Evolutionary conservation across 192 early-diverging fungal species (phyloP).

Genomic region (Backusella circina): DNA sequence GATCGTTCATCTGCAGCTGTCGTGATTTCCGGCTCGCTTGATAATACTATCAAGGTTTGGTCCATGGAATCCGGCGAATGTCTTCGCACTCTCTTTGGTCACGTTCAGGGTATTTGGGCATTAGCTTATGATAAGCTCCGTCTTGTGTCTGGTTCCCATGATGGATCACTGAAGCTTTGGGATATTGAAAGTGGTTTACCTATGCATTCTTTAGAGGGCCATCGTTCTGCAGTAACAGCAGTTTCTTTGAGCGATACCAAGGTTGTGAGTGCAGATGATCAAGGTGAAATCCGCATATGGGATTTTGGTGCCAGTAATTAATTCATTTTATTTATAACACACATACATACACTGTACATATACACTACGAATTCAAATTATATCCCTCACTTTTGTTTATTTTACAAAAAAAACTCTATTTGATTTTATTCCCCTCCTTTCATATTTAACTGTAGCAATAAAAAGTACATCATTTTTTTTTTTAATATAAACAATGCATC

Average conservation of each 20-base stretch:
- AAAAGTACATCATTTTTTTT: too few relatives aligned
- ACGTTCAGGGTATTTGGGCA: conserved; percentile 78
- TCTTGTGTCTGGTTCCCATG: conserved; percentile 61
- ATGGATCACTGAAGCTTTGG: conserved; percentile 70
- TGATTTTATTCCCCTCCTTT: background rate
- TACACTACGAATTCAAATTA: background rate
- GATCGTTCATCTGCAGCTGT: conserved; percentile 34
- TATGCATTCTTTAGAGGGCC: conserved; percentile 58
- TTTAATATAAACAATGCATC: background rate
- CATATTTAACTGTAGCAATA: background rate
- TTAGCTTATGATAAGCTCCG: conserved; percentile 77
- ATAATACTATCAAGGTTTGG: conserved; percentile 92
- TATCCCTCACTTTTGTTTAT: background rate
- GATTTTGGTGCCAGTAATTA: conserved; percentile 58
- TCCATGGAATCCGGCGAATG: conserved; percentile 76
- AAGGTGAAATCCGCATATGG: conserved; percentile 74
- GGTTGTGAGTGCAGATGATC: conserved; percentile 81
- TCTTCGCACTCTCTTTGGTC: conserved; percentile 75
- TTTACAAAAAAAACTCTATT: background rate
- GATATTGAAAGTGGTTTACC: conserved; percentile 65
- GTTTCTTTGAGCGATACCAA: conserved; percentile 83
- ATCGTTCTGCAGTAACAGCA: conserved; percentile 69
- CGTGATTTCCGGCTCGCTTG: conserved; percentile 81
- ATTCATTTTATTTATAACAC: background rate
- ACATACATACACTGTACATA: background rate